Base-by-base conservation (phyloP, 208 protist species). In the Sergeia podlipaevii region DNA sequence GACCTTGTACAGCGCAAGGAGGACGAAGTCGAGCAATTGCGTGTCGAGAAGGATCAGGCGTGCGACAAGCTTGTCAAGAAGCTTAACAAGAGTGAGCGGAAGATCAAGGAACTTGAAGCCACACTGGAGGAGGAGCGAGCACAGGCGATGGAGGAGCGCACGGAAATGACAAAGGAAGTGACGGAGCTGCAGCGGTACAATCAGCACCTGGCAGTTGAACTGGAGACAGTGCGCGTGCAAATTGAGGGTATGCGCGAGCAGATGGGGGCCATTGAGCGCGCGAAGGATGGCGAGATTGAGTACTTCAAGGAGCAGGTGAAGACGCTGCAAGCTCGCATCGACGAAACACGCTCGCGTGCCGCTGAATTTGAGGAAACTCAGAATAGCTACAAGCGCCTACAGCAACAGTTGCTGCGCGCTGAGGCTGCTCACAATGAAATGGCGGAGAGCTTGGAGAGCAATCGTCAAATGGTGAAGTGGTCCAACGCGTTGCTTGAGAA, bases 61-160 rank as follows among this genome's bases (percentile, higher is more conserved):
- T 89, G 79, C 49, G 89, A 96, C 60, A 96, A 92, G 57, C 74
- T 96, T 21, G 89, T 96, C 8, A 88, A 85, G 72, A 90, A 91
- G 58, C 74, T 96, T 44, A 96, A 96, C 75, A 96, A 93, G 70
- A 77, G 70, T 15, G 79, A 86, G 47, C 72, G 80, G 36, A 74
- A 73, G 51, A 86, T 90, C 24, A 78, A 77, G 52, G 83, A 96
- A 20, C 67, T 91, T 17, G 85, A 93, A 70, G 49, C 74, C 7
- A 48, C 63, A 11, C 64, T 93, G 23, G 72, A 83, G 52, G 85
- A 96, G 50, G 89, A 96, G 66, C 80, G 80, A 11, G 61, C 64
- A 13, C 80, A 91, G 54, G 77, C 84, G 45, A 70, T 48, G 11
- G 89, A 96, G 39, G 89, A 96, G 55, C 77, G 69, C 36, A 46